A percentile compares a stretch with the other conserved stretches of the same genome.
Conservation (phyloP, 192 early-diverging fungal species). For the Umbelopsis isabellina region DNA sequence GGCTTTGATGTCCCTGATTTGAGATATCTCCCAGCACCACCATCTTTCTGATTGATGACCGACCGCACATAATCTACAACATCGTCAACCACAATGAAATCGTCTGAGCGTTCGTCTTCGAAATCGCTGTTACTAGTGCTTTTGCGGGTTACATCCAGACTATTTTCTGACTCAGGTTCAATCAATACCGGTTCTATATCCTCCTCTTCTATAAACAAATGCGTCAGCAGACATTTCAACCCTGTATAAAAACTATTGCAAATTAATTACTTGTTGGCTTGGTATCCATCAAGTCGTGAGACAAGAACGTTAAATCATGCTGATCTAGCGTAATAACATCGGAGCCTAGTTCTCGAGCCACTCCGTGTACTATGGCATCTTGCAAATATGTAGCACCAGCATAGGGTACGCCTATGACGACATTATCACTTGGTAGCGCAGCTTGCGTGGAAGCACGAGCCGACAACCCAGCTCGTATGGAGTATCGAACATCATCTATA, state of each 20-base stretch:
- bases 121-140: background rate
- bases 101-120: background rate
- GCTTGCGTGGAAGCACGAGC: constrained; percentile 20
- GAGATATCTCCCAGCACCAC: constrained; percentile 12
- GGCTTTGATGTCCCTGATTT: constrained; percentile 27
- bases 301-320: constrained; percentile 59
- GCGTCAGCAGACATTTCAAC: background rate
- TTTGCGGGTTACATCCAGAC: background rate
- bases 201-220: background rate
- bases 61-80: background rate
- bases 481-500: constrained; percentile 44
- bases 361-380: constrained; percentile 43
- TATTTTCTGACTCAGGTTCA: background rate
- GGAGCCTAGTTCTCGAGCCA: constrained; percentile 54
- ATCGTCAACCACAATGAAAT: constrained; percentile 13
- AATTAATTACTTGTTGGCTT: background rate
- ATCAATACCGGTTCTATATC: constrained; percentile 6
- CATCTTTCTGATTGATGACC: constrained; percentile 11
- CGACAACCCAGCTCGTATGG: constrained; percentile 25
- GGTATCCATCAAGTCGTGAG: constrained; percentile 29
- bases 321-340: constrained; percentile 66
- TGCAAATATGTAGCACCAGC: constrained; percentile 47
- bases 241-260: background rate
- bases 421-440: constrained; percentile 37
- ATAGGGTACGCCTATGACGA: constrained; percentile 42